Conservation (phyloP, 2,329 filamentous ascomycete species). For the Furcasterigmium sp. region DNA sequence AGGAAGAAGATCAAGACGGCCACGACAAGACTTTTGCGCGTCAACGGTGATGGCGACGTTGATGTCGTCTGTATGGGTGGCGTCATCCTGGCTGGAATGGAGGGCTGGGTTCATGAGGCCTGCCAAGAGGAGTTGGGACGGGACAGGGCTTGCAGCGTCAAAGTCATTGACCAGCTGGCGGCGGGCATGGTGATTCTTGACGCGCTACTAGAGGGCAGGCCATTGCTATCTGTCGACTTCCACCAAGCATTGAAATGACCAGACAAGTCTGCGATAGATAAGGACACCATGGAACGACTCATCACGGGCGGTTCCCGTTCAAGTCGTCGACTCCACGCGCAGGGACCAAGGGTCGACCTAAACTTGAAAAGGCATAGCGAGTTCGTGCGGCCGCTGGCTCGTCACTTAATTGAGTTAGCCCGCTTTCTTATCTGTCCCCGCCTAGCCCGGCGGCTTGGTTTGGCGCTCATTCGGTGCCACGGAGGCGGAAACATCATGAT, state of each 20-base stretch:
- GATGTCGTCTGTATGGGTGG: constrained; percentile 9
- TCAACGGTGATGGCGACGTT: not conserved
- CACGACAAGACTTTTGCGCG: constrained; percentile 1
- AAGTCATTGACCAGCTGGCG: constrained; percentile 8
- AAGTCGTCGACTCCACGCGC: no score
- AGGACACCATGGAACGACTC: no score
- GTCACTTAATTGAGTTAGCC: not conserved
- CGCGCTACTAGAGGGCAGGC: constrained; percentile 2
- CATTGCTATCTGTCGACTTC: constrained; percentile 7
- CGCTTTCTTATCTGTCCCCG: not conserved
- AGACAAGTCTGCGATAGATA: no score
- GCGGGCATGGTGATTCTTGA: constrained; percentile 10
- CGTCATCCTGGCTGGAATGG: constrained; percentile 9
- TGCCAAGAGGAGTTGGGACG: constrained; percentile 3
- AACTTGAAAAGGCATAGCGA: not conserved
- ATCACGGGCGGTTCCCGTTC: no score
- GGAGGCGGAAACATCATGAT: no score
- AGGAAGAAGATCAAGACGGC: constrained; percentile 5
- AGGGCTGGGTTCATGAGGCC: constrained; percentile 9
- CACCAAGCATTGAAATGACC: constrained; percentile 5
- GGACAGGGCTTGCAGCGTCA: constrained; percentile 2
- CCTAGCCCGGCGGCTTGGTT: no score
- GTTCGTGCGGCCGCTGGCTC: not conserved
- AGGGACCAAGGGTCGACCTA: not conserved
- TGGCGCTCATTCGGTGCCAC: no score